Evolutionary conservation across 2,329 filamentous ascomycete genomes (phyloP).

Genomic region (Exophiala lecanii-corni): DNA sequence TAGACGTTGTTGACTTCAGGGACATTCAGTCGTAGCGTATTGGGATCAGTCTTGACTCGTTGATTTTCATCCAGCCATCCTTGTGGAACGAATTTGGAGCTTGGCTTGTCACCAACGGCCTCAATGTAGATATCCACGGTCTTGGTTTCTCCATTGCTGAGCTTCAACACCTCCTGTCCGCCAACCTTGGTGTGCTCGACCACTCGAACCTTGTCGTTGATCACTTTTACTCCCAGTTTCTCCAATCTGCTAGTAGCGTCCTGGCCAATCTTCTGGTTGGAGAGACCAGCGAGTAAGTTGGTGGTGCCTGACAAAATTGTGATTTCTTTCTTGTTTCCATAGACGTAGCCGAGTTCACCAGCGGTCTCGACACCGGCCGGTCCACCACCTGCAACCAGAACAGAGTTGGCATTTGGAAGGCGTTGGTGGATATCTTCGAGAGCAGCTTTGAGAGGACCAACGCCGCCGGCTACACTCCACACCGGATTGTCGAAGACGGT

Average conservation of each 20-base stretch:
- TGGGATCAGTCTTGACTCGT: slow-evolving; percentile 46
- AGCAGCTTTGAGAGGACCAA: slow-evolving; percentile 32
- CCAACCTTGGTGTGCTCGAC: slow-evolving; percentile 28
- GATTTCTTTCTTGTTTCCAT: slow-evolving; percentile 33
- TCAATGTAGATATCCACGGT: slow-evolving; percentile 51
- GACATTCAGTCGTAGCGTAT: slow-evolving; percentile 26
- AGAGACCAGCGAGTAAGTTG: slow-evolving; percentile 40
- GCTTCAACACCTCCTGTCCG: slow-evolving; percentile 38
- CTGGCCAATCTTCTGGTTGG: slow-evolving; percentile 33
- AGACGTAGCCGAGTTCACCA: slow-evolving; percentile 44
- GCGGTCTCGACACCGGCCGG: slow-evolving; percentile 47
- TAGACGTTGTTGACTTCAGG: slow-evolving; percentile 25
- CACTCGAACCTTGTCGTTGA: slow-evolving; percentile 37
- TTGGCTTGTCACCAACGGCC: slow-evolving; percentile 49
- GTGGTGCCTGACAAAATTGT: slow-evolving; percentile 41
- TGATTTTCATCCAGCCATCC: slow-evolving; percentile 43
- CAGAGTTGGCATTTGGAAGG: slow-evolving; percentile 37
- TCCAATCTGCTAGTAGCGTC: slow-evolving; percentile 45
- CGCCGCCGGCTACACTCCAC: slow-evolving; percentile 43
- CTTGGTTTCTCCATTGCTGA: slow-evolving; percentile 45
- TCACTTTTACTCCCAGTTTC: slow-evolving; percentile 44
- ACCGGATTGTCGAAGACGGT: slow-evolving; percentile 39
- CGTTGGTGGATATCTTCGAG: slow-evolving; percentile 34
- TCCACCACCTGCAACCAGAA: slow-evolving; percentile 48
- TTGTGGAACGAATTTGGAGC: slow-evolving; percentile 48